Evolutionary conservation across 768 basidiomycete species (phyloP).

Genomic region (Neoboletus subvelutipes): DNA sequence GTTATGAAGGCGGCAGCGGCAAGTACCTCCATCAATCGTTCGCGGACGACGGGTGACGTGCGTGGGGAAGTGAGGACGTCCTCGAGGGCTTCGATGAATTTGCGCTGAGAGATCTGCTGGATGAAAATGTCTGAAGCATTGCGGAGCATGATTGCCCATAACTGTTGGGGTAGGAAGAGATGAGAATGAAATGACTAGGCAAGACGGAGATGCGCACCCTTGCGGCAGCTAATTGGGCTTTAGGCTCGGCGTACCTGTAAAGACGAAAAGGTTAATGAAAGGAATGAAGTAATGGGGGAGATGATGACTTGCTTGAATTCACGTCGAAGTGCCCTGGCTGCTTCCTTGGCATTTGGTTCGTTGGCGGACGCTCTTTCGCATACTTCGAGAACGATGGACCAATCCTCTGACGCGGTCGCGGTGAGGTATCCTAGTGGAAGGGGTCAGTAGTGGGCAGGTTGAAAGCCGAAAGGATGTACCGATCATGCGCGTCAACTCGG

Average conservation of each 20-base stretch:
- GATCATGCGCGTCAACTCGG: slow-evolving; percentile 69
- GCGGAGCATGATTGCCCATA: slow-evolving; percentile 90
- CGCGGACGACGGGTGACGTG: slow-evolving; percentile 78
- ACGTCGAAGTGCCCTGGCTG: slow-evolving; percentile 73
- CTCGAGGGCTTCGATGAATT: slow-evolving; percentile 78
- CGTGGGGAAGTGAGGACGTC: slow-evolving; percentile 61
- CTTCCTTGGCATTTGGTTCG: slow-evolving; percentile 79
- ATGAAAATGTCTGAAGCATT: slow-evolving; percentile 77
- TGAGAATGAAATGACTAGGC: slow-evolving; percentile 1
- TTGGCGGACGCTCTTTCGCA: slow-evolving; percentile 77
- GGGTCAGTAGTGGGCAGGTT: neutral
- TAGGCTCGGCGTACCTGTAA: slow-evolving; percentile 67
- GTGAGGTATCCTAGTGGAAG: slow-evolving; percentile 61
- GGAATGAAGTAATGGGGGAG: slow-evolving; percentile 6
- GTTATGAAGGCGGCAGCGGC: slow-evolving; percentile 71
- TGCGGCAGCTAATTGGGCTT: slow-evolving; percentile 74
- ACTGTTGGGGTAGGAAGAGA: slow-evolving; percentile 35
- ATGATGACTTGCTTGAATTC: slow-evolving; percentile 71
- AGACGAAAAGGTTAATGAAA: slow-evolving; percentile 5
- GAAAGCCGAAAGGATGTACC: slow-evolving; percentile 38
- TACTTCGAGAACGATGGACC: slow-evolving; percentile 78
- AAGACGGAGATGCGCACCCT: slow-evolving; percentile 45
- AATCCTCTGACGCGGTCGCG: slow-evolving; percentile 79
- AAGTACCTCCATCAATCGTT: slow-evolving; percentile 77
- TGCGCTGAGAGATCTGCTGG: slow-evolving; percentile 64